Evolutionary conservation across 2,329 filamentous ascomycete genomes (phyloP), one percentile per base, ranked within the genome.

Genomic region (Aspergillus sergii): DNA sequence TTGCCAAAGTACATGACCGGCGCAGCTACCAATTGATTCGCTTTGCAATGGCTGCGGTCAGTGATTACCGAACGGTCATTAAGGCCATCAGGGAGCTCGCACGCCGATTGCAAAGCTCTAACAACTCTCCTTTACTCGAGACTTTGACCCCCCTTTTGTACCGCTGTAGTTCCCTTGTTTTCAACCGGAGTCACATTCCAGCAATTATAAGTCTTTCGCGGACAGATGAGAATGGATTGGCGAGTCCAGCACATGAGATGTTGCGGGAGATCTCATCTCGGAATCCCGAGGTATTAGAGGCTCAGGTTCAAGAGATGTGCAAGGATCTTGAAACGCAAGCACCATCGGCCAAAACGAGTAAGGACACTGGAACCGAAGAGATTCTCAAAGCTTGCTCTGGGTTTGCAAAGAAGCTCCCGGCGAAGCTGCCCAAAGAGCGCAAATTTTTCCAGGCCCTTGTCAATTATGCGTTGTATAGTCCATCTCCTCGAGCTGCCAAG

Each of bases 371-470:
- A 3, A 89, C 92, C n/a, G 92, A 95, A 14, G 92, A 97, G 72
- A 94, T 94, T 2, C 83, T 99, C 63, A 97, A 96, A 75, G 94
- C 96, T 3, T 97, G 95, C 75, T 91, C 94, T 11, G 93, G 91
- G 2, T 99, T 97, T 75, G 92, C 94, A 1, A 90, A 90, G 72
- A 93, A 90, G 70, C 94, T 96, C 69, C 89, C 94, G 0, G 85
- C 89, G 12, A 94, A 98, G 64, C 87, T 99, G 59, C 91, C 92
- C 1, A 86, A 88, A 63, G 91, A 96, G 65, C 88, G 90, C 61
- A 91, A 91, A 68, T 94, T 98, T 71, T 84, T 88, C 36, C 89
- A 95, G 72, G 90, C 93, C 1, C 85, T 99, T 75, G 88, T 90
- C 64, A 90, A 87, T 70, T 98, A 95, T 76, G 92, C 94, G 1